These are phyloP conservation scores for Teratosphaeria viscida DNA, from an alignment of 2,329 filamentous ascomycete genomes.

Conservation along the genomic window DNA sequence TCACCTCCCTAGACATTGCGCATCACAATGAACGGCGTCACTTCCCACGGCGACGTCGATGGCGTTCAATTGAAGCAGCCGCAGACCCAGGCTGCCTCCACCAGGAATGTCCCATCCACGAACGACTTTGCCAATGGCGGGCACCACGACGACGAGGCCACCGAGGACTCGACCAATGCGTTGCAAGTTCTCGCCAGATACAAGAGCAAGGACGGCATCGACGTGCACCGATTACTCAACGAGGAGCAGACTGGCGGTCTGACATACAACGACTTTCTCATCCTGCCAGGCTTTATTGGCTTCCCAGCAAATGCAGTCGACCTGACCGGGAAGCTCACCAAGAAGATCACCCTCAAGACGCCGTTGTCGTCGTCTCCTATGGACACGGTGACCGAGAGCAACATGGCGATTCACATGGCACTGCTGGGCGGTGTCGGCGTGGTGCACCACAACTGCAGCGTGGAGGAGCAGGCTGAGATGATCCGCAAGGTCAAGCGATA, in stretches of 20 bases:
- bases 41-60: slow-evolving; percentile 29
- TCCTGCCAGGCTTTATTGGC: slow-evolving; percentile 95
- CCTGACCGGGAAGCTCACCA: slow-evolving; percentile 87
- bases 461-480: slow-evolving; percentile 96
- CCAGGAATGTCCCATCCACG: not conserved
- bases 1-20: not conserved
- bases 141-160: slow-evolving; percentile 5
- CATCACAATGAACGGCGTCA: slow-evolving; percentile 60
- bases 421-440: slow-evolving; percentile 82
- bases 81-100: slow-evolving; percentile 20
- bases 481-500: slow-evolving; percentile 98
- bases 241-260: slow-evolving; percentile 85
- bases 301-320: slow-evolving; percentile 84
- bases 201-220: slow-evolving; percentile 70
- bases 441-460: slow-evolving; percentile 99
- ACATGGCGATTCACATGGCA: slow-evolving; percentile 98
- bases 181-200: slow-evolving; percentile 62
- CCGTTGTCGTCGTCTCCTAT: slow-evolving; percentile 96
- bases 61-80: slow-evolving; percentile 17
- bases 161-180: slow-evolving; percentile 37
- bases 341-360: slow-evolving; percentile 90
- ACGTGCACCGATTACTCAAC: slow-evolving; percentile 78
- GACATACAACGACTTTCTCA: slow-evolving; percentile 86
- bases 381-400: slow-evolving; percentile 98
- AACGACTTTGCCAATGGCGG: not conserved